Evolutionary conservation across 1,284 basidiomycete genomes (phyloP).

Genomic region (Neolentinus lepideus): DNA sequence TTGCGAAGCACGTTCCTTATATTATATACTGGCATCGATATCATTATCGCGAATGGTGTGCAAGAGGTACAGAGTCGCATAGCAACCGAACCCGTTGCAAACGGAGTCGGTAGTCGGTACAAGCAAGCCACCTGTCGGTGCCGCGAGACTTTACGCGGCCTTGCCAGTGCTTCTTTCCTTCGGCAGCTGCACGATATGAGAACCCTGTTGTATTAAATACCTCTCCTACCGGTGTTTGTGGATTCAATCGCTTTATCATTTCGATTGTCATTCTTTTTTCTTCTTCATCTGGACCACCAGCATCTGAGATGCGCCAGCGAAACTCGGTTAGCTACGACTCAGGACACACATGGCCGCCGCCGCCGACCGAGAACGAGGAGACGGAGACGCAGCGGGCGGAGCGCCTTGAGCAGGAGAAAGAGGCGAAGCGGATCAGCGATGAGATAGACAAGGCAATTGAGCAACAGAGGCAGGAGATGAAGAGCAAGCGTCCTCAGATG

Average conservation of each 20-base stretch:
- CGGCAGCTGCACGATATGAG: neutral
- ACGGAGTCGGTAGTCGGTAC: neutral
- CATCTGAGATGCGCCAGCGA: neutral
- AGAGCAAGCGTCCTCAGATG: conserved; percentile 29
- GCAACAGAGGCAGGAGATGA: conserved; percentile 32
- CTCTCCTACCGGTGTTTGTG: no score
- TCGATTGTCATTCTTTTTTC: neutral
- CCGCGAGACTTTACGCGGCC: neutral
- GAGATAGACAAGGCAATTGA: conserved; percentile 44
- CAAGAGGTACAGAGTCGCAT: neutral
- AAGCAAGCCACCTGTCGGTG: neutral
- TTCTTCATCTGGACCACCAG: neutral
- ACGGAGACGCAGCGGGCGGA: conserved; percentile 26
- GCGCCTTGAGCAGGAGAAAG: conserved; percentile 38
- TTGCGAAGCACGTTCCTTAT: no score
- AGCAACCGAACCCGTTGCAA: neutral
- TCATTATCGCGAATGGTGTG: no score
- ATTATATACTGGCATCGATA: no score
- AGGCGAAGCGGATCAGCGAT: conserved; percentile 47
- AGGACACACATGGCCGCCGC: conserved; percentile 11
- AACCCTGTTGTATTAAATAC: neutral
- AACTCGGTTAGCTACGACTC: neutral
- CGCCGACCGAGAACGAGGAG: conserved; percentile 15
- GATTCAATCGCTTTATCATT: neutral
- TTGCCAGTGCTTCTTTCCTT: neutral